phyloP scores from a whole-genome alignment of 176 grass and related monocot genomes.

The Poa annua region DNA sequence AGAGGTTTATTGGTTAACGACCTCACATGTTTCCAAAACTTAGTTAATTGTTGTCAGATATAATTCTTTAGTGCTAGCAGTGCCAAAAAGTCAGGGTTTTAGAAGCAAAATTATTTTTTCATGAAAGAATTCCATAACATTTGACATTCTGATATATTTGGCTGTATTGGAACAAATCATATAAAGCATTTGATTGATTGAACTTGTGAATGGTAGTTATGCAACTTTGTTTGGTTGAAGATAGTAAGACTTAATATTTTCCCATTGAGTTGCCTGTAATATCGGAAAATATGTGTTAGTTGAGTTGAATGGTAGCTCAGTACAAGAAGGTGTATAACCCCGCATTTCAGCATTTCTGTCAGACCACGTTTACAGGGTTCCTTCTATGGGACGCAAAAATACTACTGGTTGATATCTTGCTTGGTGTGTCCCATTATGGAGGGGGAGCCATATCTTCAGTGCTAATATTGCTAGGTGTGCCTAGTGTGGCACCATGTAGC shows the following conservation, averaged over 20 bases:
- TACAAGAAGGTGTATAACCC: slow-evolving; percentile 19
- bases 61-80: slow-evolving; percentile 3
- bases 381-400: neutral
- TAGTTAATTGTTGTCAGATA: neutral
- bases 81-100: slow-evolving; percentile 9
- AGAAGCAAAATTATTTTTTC: neutral
- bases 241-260: neutral
- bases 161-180: neutral
- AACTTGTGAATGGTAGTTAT: slow-evolving; percentile 6
- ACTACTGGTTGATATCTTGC: neutral
- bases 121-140: neutral
- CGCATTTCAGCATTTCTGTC: slow-evolving; percentile 22
- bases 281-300: neutral
- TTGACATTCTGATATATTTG: neutral
- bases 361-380: neutral
- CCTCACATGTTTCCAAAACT: slow-evolving; percentile 14
- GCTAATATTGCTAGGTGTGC: slow-evolving; percentile 17
- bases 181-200: slow-evolving; percentile 13
- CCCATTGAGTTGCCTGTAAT: neutral
- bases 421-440: slow-evolving; percentile 16
- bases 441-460: neutral
- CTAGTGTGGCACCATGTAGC: slow-evolving; percentile 8
- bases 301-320: neutral
- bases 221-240: neutral
- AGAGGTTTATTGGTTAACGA: neutral